phyloP scores from a whole-genome alignment of 2,329 filamentous ascomycete species.

The Grosmannia clavigera region DNA sequence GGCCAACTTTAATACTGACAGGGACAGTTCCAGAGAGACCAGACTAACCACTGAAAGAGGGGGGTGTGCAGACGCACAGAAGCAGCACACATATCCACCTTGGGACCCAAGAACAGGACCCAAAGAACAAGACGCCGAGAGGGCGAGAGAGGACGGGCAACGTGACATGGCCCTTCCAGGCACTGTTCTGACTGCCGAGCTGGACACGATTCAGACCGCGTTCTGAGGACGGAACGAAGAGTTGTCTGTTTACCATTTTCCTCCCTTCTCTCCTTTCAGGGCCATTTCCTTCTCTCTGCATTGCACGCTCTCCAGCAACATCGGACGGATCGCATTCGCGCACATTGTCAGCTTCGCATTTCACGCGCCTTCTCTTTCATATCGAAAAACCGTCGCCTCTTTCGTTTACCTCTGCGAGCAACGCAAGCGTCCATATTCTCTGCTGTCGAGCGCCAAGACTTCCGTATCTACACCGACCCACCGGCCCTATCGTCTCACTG shows the following conservation, averaged over 20 bases:
- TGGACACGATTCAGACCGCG: slow-evolving; percentile 4
- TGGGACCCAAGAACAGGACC: too few relatives aligned
- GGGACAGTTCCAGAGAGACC: not conserved
- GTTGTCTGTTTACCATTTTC: not conserved
- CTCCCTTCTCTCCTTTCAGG: not conserved
- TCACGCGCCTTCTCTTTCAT: not conserved
- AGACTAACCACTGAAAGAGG: not conserved
- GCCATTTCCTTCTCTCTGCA: too few relatives aligned
- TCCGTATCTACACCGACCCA: not conserved
- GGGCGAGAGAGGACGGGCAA: not conserved
- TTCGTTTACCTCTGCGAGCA: too few relatives aligned
- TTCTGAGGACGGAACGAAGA: not conserved
- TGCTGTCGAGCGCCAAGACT: not conserved
- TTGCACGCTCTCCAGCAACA: not conserved
- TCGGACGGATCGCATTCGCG: not conserved
- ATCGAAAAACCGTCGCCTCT: too few relatives aligned
- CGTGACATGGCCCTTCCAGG: slow-evolving; percentile 2
- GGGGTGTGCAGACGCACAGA: not conserved
- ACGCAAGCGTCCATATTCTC: not conserved
- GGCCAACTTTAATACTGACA: not conserved
- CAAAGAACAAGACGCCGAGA: not conserved
- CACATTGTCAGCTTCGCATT: not conserved
- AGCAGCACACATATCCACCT: not conserved
- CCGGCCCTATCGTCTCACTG: not conserved
- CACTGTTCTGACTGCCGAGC: slow-evolving; percentile 5